Base-by-base conservation (phyloP, 2,329 filamentous ascomycete species). In the Gremmenia infestans region DNA sequence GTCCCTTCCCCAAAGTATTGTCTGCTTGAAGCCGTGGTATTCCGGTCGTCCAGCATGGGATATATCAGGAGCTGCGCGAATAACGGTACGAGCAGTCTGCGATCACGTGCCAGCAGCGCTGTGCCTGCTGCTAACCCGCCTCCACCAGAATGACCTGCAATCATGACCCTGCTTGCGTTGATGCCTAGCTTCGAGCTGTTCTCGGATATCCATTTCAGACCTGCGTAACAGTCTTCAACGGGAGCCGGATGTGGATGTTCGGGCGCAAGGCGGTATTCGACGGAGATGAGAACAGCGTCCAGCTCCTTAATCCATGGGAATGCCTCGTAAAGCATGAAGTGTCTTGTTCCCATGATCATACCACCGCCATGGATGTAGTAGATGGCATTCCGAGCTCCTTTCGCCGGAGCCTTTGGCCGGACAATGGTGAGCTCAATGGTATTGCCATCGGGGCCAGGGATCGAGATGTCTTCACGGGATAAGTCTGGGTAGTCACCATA, bases 111-210 rank as follows among this genome's bases (percentile, higher is more conserved):
- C 73, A 82, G 76, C 25, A 85, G 68, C 1, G 78, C 74, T 60
- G 79, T 72, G 4, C 75, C 78, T 1, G 80, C 78, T 0, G 81
- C 81, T 15, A 86, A 69, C 52, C 81, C 80, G 2, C 80, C 81
- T 2, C 81, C 81, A 1, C 80, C 81, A 22, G 78, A 82, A 53
- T 80, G 78, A 4, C 81, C 81, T 53, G 75, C 75, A 17, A 83
- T 71, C 12, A 82, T 74, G 32, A 85, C 74, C 37, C 76, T 78
- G 0, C 75, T 72, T 3, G 72, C 68, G 48, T 74, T 70, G 50
- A 81, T 74, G 8, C 76, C 76, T 1, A 75, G 60, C 35, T 60
- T 54, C 2, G 58, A 42, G 5, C 70, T 63, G 51, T 74, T 67
- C 4, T 62, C 47, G 8, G 60, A 56, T 14, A 71, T 63, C 75